Evolutionary conservation across 768 basidiomycete genomes (phyloP).

Genomic region (Auricularia sp.): DNA sequence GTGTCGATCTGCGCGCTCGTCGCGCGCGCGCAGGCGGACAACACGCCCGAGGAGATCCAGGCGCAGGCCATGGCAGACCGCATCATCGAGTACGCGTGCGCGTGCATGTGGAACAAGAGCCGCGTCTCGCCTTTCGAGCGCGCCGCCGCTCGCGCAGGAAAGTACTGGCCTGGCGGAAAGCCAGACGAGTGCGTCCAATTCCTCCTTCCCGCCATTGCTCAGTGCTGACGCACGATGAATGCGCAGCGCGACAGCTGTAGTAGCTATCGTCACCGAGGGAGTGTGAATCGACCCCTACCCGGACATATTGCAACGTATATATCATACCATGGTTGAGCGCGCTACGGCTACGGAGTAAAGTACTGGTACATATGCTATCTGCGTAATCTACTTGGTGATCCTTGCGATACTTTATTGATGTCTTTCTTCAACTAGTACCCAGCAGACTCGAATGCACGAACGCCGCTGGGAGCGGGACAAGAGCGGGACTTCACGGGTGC

Average conservation of each 20-base stretch:
- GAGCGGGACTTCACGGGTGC: too few relatives aligned
- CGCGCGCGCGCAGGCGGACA: slow-evolving; percentile 31
- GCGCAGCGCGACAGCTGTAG: slow-evolving; percentile 8
- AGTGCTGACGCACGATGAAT: not conserved
- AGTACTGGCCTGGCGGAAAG: slow-evolving; percentile 9
- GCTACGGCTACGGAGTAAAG: not conserved
- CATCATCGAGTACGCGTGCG: slow-evolving; percentile 56
- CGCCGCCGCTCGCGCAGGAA: slow-evolving; percentile 4
- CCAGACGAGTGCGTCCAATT: slow-evolving; percentile 9
- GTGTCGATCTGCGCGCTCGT: slow-evolving; percentile 59
- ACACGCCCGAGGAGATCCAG: slow-evolving; percentile 45
- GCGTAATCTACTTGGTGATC: not conserved
- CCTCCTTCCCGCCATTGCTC: not conserved
- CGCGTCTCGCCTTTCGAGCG: slow-evolving; percentile 63
- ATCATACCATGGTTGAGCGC: too few relatives aligned
- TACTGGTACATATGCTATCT: not conserved
- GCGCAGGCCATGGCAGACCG: slow-evolving; percentile 66
- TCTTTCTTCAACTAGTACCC: too few relatives aligned
- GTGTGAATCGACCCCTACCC: not conserved
- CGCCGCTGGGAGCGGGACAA: too few relatives aligned
- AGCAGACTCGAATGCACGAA: too few relatives aligned
- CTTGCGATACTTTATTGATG: too few relatives aligned
- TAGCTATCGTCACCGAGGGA: slow-evolving; percentile 9
- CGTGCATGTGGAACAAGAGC: slow-evolving; percentile 58
- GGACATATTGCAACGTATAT: not conserved